Base-by-base conservation (phyloP, 805 yeast genomes). In the Cyberlindnera misumaiensis region DNA sequence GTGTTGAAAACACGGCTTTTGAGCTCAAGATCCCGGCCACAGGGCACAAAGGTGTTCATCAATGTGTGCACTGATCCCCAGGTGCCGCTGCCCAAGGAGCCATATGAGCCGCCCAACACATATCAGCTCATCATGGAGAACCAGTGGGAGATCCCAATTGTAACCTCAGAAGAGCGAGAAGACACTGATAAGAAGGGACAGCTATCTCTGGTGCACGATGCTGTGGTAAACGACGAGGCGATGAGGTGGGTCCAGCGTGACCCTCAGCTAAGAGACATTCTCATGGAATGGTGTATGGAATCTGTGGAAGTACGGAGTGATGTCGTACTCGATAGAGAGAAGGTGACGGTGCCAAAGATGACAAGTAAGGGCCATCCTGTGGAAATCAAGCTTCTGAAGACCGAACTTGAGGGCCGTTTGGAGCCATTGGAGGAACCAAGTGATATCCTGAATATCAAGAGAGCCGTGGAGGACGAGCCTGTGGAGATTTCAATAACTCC, bases 81-180 rank as follows among this genome's bases (percentile, higher is more conserved):
- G 20, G 80, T 87, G 0, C 95, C 94, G 4, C 52, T 64, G 18
- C 95, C 95, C 0, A 72, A 49, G 8, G 51, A 55, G 3, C 58
- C 59, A 3, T 83, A 80, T 51, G 68, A 72, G 28, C 78, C 87
- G 3, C 69, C 64, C 28, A 57, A 64, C 3, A 76, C 85, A 2
- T 78, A 78, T 49, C 78, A 81, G 1, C 58, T 76, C 36, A 79
- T 83, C 16, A 73, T 79, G 59, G 76, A 75, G 28, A 79, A 79
- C 51, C 68, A 81, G 51, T 88, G 96, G 95, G 88, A 83, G 42
- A 80, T 87, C 2, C 96, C 96, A 1, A 75, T 89, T 2, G 71
- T 83, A 2, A 76, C 85, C 0, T 77, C 90, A 0, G 66, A 70
- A 0, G 73, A 72, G 34, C 53, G 79, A 11, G 48, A 49, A 7